These are phyloP conservation scores for Sclerotinia trifoliorum DNA, from an alignment of 2,329 filamentous ascomycete genomes.

Conservation along the genomic window DNA sequence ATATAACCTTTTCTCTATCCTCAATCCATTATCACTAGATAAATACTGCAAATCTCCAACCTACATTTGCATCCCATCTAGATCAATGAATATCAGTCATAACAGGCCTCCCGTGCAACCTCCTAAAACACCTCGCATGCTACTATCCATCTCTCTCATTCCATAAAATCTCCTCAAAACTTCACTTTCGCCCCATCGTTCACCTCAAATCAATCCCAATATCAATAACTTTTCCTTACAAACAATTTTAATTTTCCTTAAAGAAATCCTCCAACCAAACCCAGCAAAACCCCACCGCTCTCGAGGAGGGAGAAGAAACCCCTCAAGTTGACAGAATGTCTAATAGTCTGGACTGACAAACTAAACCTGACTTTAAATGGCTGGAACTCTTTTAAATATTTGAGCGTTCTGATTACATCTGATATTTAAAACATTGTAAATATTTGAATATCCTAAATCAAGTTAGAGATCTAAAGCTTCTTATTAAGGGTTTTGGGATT, in stretches of 20 bases:
- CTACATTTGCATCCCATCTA: not conserved
- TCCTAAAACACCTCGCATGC: not conserved
- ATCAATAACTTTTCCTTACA: not conserved
- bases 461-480: too few relatives aligned
- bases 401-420: too few relatives aligned
- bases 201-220: not conserved
- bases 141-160: not conserved
- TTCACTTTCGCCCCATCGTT: not conserved
- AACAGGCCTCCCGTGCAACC: not conserved
- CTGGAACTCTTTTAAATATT: too few relatives aligned
- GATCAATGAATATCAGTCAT: not conserved
- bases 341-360: too few relatives aligned
- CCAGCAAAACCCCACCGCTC: slow-evolving; percentile 4
- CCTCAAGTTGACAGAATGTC: not conserved
- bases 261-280: not conserved
- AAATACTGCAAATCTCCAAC: not conserved
- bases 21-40: not conserved
- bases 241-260: fast-evolving
- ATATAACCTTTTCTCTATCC: not conserved
- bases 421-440: too few relatives aligned
- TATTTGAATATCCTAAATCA: too few relatives aligned
- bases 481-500: not conserved
- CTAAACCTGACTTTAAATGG: too few relatives aligned
- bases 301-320: not conserved
- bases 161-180: not conserved